Evolutionary conservation across 345 rosid genomes (phyloP), one percentile per base, ranked within the genome.

Genomic region (Hirschfeldia incana): DNA sequence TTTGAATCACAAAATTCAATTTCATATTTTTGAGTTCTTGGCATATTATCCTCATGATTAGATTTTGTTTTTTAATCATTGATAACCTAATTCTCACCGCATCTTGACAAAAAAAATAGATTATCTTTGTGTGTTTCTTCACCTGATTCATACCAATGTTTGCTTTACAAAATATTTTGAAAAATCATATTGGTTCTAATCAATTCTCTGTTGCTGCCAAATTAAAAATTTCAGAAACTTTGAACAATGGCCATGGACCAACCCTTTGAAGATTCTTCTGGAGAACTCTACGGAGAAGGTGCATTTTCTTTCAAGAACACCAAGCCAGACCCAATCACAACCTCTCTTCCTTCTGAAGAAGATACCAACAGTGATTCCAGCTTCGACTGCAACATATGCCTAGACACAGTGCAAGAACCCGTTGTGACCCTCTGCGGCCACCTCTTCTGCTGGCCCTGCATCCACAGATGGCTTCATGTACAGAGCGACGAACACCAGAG

Each of bases 401-500:
- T 95, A 32, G 94, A 95, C 34, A 61, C 86, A 0, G 99, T 89
- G 36, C 91, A 84, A 62, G 98, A 95, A 13, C 98, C 99, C 0
- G 97, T 95, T 57, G 96, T 93, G 1, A 95, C 98, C 0, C 90
- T 88, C 67, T 95, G 98, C 0, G 99, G 99, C 64, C 99, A 95
- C 74, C 91, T 95, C 67, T 95, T 84, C 78, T 95, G 99, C 76
- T 95, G 98, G 98, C 97, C 97, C 8, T 95, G 99, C 70, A 88
- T 93, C 36, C 91, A 95, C 89, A 89, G 81, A 78, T 94, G 98
- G 98, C 94, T 92, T 72, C 75, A 90, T 83, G 78, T 81, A 28
- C 88, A 82, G 46, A 77, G 72, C 63, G 81, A 78, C 8, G 75
- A 80, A 17, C 84, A 83, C 58, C 70, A 78, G 65, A 78, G 82